A percentile compares a stretch with the other conserved stretches of the same genome.
phyloP scores from a whole-genome alignment of 116 monocot species.

The Dioscorea cayenensis region DNA sequence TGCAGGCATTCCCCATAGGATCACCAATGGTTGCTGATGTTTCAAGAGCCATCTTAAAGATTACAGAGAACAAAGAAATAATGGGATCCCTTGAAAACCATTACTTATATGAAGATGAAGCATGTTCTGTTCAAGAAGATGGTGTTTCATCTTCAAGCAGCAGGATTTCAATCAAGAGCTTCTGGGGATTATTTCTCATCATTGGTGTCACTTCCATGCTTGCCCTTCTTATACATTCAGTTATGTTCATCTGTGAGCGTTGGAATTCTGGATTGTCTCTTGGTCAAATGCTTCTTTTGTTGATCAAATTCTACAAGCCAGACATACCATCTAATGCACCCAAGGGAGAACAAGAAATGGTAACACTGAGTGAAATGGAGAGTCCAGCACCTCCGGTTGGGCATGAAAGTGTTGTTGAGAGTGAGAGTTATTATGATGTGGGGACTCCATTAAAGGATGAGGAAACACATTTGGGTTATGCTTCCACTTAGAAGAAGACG shows the following conservation, averaged over 20 bases:
- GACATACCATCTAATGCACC: not conserved
- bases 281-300: not conserved
- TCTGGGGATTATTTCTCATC: conserved; percentile 46
- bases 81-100: conserved; percentile 32
- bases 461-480: not conserved
- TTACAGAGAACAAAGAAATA: conserved; percentile 21
- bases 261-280: not conserved
- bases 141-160: not conserved
- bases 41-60: conserved; percentile 33
- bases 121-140: conserved; percentile 7
- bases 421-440: too few species aligned
- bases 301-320: not conserved
- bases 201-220: conserved; percentile 4
- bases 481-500: too few species aligned
- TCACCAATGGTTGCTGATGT: conserved; percentile 42
- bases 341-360: not conserved
- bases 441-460: not conserved
- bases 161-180: conserved; percentile 16
- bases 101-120: conserved; percentile 17
- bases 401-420: not conserved
- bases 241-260: not conserved
- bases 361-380: not conserved
- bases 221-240: not conserved
- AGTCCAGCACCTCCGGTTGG: not conserved
- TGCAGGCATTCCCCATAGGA: conserved; percentile 36